Base-by-base conservation (phyloP, 371 early-diverging fungal genomes). In the Rhizopus stolonifer region DNA sequence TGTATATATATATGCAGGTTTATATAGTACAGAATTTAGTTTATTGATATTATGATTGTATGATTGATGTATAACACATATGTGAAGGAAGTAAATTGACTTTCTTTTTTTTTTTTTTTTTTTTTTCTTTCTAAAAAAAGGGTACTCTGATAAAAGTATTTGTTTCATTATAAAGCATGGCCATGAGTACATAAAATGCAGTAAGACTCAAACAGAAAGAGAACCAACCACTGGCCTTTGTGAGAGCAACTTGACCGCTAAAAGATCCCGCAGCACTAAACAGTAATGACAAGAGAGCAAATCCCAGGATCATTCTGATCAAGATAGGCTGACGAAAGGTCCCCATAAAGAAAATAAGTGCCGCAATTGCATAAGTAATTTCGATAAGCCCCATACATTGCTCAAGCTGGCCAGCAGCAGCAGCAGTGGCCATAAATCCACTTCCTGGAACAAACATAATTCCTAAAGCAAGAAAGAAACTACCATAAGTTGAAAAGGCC, bases 381-480 rank as follows among this genome's bases (percentile, higher is more conserved):
- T 61, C 58, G 22, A 63, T 24, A 4, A 68, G 25, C 36, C 54
- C 68, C 17, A 59, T 14, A 31, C 56, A 56, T 9, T 45, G 46
- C 14, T 62, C 46, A 1, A 65, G 22, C 23, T 60, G 54, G 11
- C 60, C 61, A n/a, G 46, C 58, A 4, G 49, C 55, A 1, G 39
- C 34, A 4, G 57, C 56, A 10, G 58, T 45, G 3, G 44, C 56
- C 19, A 68, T 31, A 18, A 67, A 61, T 7, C 68, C 71, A 14
- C 58, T 39, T 6, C 43, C 17, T 15, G 56, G 57, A 17, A 48
- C 25, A 40, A 71, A 58, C 65, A 71, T 61, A 23, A 68, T 62
- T 31, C 65, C 65, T 23, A 62, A 71, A 2, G 71, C 42, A n/a
- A 71, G 57, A 29, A 54, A 71, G 47, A 71, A 71, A n/a, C 71